Evolutionary conservation across 371 early-diverging fungal genomes (phyloP).

Genomic region (Saksenaea oblongispora): DNA sequence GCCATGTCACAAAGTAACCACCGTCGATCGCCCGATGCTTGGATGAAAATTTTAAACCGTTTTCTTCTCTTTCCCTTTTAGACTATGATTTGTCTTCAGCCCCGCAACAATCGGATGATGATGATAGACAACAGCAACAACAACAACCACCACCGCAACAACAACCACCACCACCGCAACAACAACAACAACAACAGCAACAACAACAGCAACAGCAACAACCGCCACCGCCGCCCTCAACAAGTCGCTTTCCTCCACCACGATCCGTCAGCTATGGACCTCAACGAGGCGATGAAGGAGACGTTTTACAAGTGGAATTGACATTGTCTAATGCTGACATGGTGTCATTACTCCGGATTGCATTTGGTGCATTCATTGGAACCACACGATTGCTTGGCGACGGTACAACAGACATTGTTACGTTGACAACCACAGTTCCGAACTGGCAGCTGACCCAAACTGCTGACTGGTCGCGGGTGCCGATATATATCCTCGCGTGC

Average conservation of each 20-base stretch:
- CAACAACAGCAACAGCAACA: conserved; percentile 5
- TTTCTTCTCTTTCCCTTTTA: not conserved
- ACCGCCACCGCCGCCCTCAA: conserved; percentile 7
- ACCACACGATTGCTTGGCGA: conserved; percentile 19
- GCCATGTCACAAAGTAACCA: conserved; percentile 26
- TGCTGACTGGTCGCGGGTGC: conserved; percentile 19
- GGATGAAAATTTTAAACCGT: not conserved
- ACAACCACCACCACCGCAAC: not conserved
- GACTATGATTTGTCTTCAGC: conserved; percentile 17
- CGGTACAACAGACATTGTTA: conserved; percentile 14
- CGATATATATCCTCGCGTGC: conserved; percentile 24
- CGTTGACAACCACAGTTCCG: conserved; percentile 18
- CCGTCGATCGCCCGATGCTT: not conserved
- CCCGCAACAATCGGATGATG: conserved; percentile 15
- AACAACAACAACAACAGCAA: conserved; percentile 10
- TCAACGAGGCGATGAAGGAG: conserved; percentile 19
- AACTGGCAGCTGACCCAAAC: conserved; percentile 23
- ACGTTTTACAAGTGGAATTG: conserved; percentile 20
- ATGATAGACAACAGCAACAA: conserved; percentile 8
- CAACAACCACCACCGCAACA: conserved; percentile 8
- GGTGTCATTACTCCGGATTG: conserved; percentile 17
- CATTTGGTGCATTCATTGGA: conserved; percentile 21
- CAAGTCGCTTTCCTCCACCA: conserved; percentile 20
- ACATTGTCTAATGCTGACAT: conserved; percentile 11
- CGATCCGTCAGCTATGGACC: conserved; percentile 22